Base-by-base conservation (phyloP, 768 basidiomycete species). In the Kwoniella botswanensis region DNA sequence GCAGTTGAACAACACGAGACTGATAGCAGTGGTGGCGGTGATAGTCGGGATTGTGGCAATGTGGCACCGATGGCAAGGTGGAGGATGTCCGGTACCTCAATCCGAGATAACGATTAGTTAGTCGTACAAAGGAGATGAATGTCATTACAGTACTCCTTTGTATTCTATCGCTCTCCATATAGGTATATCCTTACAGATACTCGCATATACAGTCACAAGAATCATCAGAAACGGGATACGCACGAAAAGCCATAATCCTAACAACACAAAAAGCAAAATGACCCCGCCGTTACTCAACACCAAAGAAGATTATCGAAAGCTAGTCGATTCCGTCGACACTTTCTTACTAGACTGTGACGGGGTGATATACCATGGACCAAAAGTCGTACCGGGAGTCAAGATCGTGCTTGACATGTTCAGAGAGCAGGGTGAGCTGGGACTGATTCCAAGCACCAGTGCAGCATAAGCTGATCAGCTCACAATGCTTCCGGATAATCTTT, bases 331-430 rank as follows among this genome's bases (percentile, higher is more conserved):
- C 79, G 94, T 91, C 82, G 94, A 98, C 81, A 96, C 94, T 29
- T 96, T 94, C 90, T 87, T 98, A 84, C 92, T 97, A 74, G 94
- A 98, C 84, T 98, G 95, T 81, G 94, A 98, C 80, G 95, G 94
- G 15, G 95, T 98, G 22, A 86, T 98, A 43, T 98, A 95, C 93
- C 89, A 90, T 67, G 94, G 92, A 17, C 91, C 92, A 83, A 86
- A 87, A 59, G 85, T 92, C 41, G 88, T 95, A 75, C 90, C 93
- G 17, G 93, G 93, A 10, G 91, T 89, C 2, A 84, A 88, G 53
- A 88, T 93, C 56, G 92, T 93, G 21, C 86, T 98, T 73, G 85
- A 86, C 59, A 85, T 90, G 69, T 85, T 97, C 74, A 88, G 94
- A 71, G 86, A 86, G 70, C 87, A 87, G 82, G 90, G 93, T 92